phyloP scores from a whole-genome alignment of 202 grass and related monocot genomes.

The Eragrostis tef region DNA sequence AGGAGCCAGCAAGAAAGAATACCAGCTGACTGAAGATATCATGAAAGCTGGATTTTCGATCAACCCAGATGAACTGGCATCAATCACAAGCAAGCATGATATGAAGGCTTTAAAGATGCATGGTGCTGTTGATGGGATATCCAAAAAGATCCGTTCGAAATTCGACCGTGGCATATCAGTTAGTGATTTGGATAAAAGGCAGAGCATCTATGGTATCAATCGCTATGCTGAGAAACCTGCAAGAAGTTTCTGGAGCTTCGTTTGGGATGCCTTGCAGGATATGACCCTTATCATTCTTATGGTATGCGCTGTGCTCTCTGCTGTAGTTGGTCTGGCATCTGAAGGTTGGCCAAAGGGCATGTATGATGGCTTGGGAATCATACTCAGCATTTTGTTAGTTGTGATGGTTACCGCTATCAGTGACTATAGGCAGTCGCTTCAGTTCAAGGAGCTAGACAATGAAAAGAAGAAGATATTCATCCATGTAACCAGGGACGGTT shows the following conservation, averaged over 20 bases:
- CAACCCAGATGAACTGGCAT: conserved; percentile 71
- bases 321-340: conserved; percentile 68
- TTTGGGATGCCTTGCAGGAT: conserved; percentile 81
- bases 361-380: conserved; percentile 82
- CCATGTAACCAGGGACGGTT: conserved; percentile 68
- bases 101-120: conserved; percentile 61
- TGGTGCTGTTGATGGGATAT: conserved; percentile 62
- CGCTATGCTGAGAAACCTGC: conserved; percentile 67
- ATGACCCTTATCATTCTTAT: conserved; percentile 79
- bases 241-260: conserved; percentile 79
- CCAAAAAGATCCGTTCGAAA: conserved; percentile 53
- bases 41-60: conserved; percentile 67
- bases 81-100: conserved; percentile 70
- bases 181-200: conserved; percentile 58
- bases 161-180: conserved; percentile 54
- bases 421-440: conserved; percentile 81
- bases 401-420: conserved; percentile 82
- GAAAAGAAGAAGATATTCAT: conserved; percentile 87
- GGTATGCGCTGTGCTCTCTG: conserved; percentile 74
- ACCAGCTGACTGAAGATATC: conserved; percentile 60
- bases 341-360: conserved; percentile 82
- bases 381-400: conserved; percentile 78
- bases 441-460: conserved; percentile 89
- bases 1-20: conserved; percentile 64
- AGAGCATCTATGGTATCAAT: conserved; percentile 67